Conservation (phyloP, 1,139 yeast species). For the Candida albicans region DNA sequence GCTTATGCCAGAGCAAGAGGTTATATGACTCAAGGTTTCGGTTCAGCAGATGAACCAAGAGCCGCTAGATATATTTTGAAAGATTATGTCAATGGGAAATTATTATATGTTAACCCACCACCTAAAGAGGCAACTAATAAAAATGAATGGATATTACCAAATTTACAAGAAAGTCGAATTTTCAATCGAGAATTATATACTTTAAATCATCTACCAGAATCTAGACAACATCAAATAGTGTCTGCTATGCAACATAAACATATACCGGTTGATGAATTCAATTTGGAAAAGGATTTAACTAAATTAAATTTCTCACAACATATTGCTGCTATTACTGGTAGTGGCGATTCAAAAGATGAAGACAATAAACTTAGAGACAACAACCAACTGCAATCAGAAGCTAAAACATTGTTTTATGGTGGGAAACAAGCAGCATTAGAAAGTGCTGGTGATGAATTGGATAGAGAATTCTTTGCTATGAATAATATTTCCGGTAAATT, state of each 20-base stretch:
- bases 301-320: conserved; percentile 80
- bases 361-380: neutral
- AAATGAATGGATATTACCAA: conserved; percentile 33
- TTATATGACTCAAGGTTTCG: conserved; percentile 95
- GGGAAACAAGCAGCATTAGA: conserved; percentile 80
- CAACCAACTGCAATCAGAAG: conserved; percentile 16
- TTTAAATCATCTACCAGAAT: conserved; percentile 63
- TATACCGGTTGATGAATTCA: conserved; percentile 51
- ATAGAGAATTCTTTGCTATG: conserved; percentile 78
- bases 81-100: conserved; percentile 92
- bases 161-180: conserved; percentile 49
- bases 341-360: conserved; percentile 18
- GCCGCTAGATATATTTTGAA: conserved; percentile 91
- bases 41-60: conserved; percentile 94
- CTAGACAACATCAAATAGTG: conserved; percentile 69
- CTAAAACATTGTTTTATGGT: conserved; percentile 60
- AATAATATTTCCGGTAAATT: conserved; percentile 62
- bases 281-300: conserved; percentile 67
- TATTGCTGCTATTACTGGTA: conserved; percentile 37
- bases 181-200: conserved; percentile 78
- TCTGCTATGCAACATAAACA: conserved; percentile 59
- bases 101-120: conserved; percentile 85
- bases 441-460: conserved; percentile 77
- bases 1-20: conserved; percentile 98
- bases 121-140: conserved; percentile 48